Percentiles rank a stretch among this genome's conserved stretches.
Conservation (phyloP, 1,284 basidiomycete species). For the Sanghuangporus sanghuang region DNA sequence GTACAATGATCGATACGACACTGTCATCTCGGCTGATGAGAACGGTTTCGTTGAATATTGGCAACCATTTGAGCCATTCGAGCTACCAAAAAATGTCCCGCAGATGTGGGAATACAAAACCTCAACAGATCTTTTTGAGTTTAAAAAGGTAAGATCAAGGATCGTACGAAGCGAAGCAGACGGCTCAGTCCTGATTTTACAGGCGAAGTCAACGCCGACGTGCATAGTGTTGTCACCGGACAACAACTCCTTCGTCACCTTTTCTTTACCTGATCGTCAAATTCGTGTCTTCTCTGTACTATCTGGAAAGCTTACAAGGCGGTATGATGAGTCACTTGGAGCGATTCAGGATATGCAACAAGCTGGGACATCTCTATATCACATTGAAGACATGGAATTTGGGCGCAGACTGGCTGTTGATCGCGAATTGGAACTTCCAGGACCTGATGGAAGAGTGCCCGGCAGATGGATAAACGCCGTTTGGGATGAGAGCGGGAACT, state of each 20-base stretch:
- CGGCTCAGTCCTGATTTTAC: neutral
- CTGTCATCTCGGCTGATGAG: constrained; percentile 92
- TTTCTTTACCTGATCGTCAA: constrained; percentile 89
- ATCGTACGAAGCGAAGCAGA: neutral
- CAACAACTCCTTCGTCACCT: constrained; percentile 83
- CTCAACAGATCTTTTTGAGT: constrained; percentile 93
- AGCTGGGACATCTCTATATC: constrained; percentile 85
- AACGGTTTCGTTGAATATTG: constrained; percentile 97
- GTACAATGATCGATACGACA: constrained; percentile 90
- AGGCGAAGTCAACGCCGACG: constrained; percentile 90
- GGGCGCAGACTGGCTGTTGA: constrained; percentile 92
- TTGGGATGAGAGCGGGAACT: constrained; percentile 97
- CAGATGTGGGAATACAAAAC: constrained; percentile 91
- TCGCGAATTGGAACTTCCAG: constrained; percentile 81
- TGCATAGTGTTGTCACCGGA: constrained; percentile 90
- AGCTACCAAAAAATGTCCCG: constrained; percentile 70
- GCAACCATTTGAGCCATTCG: constrained; percentile 85
- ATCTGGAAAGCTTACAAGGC: constrained; percentile 83
- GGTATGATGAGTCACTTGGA: constrained; percentile 91
- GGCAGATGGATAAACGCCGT: constrained; percentile 81
- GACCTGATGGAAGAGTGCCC: constrained; percentile 62
- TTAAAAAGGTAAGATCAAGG: constrained; percentile 80
- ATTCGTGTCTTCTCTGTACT: constrained; percentile 93
- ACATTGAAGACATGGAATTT: constrained; percentile 99
- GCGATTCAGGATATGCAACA: constrained; percentile 98